Base-by-base conservation (phyloP, 2,329 filamentous ascomycete genomes). In the Xylariaceae sp. region DNA sequence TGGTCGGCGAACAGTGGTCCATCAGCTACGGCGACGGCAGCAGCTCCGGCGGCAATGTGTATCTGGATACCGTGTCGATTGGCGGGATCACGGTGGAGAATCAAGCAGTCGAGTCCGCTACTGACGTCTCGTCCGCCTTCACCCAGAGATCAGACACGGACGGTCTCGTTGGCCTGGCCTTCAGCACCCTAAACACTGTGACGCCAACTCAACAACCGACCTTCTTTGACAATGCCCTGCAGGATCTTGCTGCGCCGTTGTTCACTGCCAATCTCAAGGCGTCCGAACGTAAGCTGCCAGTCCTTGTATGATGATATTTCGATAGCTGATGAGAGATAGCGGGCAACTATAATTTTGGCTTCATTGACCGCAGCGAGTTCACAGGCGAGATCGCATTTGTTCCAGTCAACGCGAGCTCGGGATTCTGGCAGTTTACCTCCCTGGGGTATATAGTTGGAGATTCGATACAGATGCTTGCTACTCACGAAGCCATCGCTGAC, bases 361-460 rank as follows among this genome's bases (percentile, higher is more conserved):
- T 75, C 71, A 80, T 86, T 52, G 82, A 87, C 68, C 62, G 63
- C 34, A 71, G 69, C 61, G 67, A 84, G 64, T 84, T 82, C 72
- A 81, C 74, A 0, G 84, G 83, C 44, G 56, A 71, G 33, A 78
- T 87, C 62, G 73, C 74, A 53, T 87, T 84, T 64, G 68, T 78
- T 31, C 64, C 76, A 14, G 80, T 84, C 50, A 77, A 84, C 68
- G 74, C 62, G 58, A 75, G 72, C 42, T 64, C 80, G 28, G 84
- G 84, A 13, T 86, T 81, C 74, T 88, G 85, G 84, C 71, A 76
- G 47, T 85, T 87, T 73, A 79, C 74, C 19, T 73, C 79, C 14
- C 71, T 74, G 31, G 80, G 77, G 44, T 86, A 82, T 70, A 68
- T 69, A 39, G 64, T 85, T 53, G 83, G 82, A 47, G 47, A 51